A percentile compares a stretch with the other conserved stretches of the same genome.
phyloP scores from a whole-genome alignment of 805 yeast genomes.

The Kluyveromyces dobzhanskii region DNA sequence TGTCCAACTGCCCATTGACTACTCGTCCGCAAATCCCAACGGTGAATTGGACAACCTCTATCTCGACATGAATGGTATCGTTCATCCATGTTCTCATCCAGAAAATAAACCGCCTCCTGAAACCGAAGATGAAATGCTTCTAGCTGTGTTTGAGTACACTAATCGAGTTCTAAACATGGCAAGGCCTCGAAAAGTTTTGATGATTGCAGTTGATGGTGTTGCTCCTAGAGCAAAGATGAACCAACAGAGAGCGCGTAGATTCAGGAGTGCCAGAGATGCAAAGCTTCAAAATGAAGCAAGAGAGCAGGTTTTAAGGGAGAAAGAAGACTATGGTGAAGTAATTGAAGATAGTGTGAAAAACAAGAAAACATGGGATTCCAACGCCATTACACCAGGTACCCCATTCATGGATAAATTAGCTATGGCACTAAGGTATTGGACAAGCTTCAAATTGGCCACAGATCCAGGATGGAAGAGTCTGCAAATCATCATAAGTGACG shows the following conservation, averaged over 20 bases:
- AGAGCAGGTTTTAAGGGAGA: slow-evolving; percentile 34
- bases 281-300: slow-evolving; percentile 65
- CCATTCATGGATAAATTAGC: slow-evolving; percentile 95
- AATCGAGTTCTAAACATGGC: slow-evolving; percentile 91
- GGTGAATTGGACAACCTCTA: slow-evolving; percentile 93
- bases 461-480: slow-evolving; percentile 93
- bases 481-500: slow-evolving; percentile 88
- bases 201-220: slow-evolving; percentile 98
- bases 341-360: slow-evolving; percentile 70
- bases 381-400: slow-evolving; percentile 97
- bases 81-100: slow-evolving; percentile 98
- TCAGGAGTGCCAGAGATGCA: slow-evolving; percentile 87
- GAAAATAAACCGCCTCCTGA: slow-evolving; percentile 94
- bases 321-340: slow-evolving; percentile 41
- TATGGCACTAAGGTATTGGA: slow-evolving; percentile 78
- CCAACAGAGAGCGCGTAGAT: slow-evolving; percentile 91
- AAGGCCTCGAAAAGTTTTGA: slow-evolving; percentile 81
- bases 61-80: slow-evolving; percentile 98
- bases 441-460: slow-evolving; percentile 72
- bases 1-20: slow-evolving; percentile 53
- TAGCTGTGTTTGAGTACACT: slow-evolving; percentile 87
- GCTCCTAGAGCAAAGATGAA: slow-evolving; percentile 99
- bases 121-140: slow-evolving; percentile 93
- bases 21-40: slow-evolving; percentile 76
- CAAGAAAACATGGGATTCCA: slow-evolving; percentile 86